Conservation (phyloP, 805 yeast genomes). For the Torulaspora microellipsoides region DNA sequence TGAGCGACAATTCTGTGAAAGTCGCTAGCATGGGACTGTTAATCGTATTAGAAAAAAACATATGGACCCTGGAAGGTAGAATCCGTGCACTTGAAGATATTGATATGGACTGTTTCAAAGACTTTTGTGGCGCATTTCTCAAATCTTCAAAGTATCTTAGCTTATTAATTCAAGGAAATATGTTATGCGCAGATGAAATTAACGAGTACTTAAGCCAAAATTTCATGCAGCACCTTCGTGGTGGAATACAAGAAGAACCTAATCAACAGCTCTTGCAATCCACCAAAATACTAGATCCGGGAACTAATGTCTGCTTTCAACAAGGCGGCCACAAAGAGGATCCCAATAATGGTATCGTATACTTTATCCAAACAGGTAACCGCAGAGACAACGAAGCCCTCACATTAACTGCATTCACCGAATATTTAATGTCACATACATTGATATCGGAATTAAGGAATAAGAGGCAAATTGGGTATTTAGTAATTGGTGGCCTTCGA, state of each 20-base stretch:
- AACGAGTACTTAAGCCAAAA: conserved; percentile 24
- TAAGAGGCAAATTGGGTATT: conserved; percentile 58
- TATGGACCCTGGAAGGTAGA: conserved; percentile 53
- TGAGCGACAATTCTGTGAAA: conserved; percentile 42
- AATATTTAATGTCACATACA: conserved; percentile 43
- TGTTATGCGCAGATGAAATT: conserved; percentile 25
- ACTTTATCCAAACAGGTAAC: conserved; percentile 54
- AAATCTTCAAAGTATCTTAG: conserved; percentile 34
- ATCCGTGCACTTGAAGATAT: conserved; percentile 51
- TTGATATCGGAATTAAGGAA: conserved; percentile 48
- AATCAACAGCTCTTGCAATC: not conserved
- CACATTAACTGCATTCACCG: conserved; percentile 44
- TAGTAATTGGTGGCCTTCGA: conserved; percentile 53
- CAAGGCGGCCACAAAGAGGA: conserved; percentile 41
- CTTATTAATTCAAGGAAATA: conserved; percentile 51
- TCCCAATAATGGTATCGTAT: conserved; percentile 48
- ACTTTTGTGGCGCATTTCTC: conserved; percentile 31
- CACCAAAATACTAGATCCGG: conserved; percentile 38
- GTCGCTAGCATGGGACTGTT: conserved; percentile 48
- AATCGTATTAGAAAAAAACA: conserved; percentile 50
- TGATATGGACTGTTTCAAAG: conserved; percentile 35
- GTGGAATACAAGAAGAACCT: not conserved
- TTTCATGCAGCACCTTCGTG: conserved; percentile 28
- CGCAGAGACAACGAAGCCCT: conserved; percentile 36
- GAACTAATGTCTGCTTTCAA: conserved; percentile 35